Conservation (phyloP, 2,329 filamentous ascomycete species). For the Pseudogymnoascus sp. region DNA sequence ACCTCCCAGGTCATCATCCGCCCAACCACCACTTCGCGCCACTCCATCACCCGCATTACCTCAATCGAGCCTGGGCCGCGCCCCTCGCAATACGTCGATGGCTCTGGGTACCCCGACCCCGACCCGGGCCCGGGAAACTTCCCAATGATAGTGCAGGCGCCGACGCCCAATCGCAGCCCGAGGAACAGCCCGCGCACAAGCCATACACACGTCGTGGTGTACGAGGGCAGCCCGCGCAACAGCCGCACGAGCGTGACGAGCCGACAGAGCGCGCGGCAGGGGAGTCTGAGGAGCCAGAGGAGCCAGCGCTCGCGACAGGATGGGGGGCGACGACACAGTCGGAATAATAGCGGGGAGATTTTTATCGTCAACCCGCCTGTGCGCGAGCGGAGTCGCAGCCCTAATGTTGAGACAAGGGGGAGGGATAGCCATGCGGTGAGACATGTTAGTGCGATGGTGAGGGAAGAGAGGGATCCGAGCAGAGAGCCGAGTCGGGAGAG, state of each 20-base stretch:
- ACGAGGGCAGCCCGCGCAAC: not conserved
- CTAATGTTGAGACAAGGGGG: not conserved
- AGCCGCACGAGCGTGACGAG: constrained; percentile 3
- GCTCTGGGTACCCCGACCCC: not conserved
- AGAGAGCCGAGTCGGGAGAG: constrained; percentile 5
- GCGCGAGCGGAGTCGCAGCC: not conserved
- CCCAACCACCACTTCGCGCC: not conserved
- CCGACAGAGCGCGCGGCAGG: not conserved
- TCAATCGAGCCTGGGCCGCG: not conserved
- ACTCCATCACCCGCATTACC: not conserved
- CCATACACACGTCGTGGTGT: not conserved
- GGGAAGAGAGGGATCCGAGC: not conserved
- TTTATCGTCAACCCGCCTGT: constrained; percentile 1
- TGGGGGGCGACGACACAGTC: not conserved
- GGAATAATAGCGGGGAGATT: not conserved
- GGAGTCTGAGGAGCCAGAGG: not conserved
- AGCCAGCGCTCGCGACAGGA: constrained; percentile 1
- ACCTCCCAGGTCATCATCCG: not conserved
- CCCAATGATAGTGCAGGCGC: constrained; percentile 3
- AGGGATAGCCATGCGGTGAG: constrained; percentile 1
- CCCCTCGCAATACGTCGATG: not conserved
- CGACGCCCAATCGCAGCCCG: constrained; percentile 1
- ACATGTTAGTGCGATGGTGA: not conserved
- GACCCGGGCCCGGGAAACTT: not conserved
- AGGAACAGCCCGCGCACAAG: not conserved